A percentile compares a stretch with the other conserved stretches of the same genome.
Evolutionary conservation across 805 yeast genomes (phyloP).

Genomic region (Lipomyces kockii): DNA sequence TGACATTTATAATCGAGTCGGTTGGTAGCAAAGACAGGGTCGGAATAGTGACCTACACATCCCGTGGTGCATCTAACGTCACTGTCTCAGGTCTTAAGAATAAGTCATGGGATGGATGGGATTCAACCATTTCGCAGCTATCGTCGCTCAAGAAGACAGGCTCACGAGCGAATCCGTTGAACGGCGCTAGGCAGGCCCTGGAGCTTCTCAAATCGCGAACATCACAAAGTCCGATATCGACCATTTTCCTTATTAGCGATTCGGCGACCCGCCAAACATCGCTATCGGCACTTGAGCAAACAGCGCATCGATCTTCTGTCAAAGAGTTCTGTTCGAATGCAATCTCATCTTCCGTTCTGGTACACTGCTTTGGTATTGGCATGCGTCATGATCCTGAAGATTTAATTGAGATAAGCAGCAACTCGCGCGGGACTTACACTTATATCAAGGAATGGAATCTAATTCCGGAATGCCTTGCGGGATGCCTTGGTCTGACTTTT

Average conservation of each 20-base stretch:
- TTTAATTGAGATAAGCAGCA: constrained; percentile 23
- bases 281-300: constrained; percentile 7
- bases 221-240: constrained; percentile 13
- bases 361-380: constrained; percentile 40
- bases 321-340: constrained; percentile 11
- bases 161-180: constrained; percentile 7
- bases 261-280: constrained; percentile 1
- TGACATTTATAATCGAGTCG: constrained; percentile 15
- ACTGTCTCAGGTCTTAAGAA: constrained; percentile 19
- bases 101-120: constrained; percentile 26
- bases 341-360: constrained; percentile 6
- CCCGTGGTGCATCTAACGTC: constrained; percentile 9
- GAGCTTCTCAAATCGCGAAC: constrained; percentile 12
- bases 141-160: constrained; percentile 9
- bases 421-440: constrained; percentile 37
- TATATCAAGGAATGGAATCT: constrained; percentile 37
- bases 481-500: constrained; percentile 32
- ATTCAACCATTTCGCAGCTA: constrained; percentile 8
- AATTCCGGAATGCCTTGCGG: constrained; percentile 26
- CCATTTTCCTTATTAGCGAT: constrained; percentile 18
- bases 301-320: neutral
- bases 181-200: constrained; percentile 22
- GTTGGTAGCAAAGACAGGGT: constrained; percentile 19
- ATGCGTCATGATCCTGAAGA: constrained; percentile 34
- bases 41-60: constrained; percentile 22